These are phyloP conservation scores for Sphagnum contortum DNA, from an alignment of 225 moss, liverwort and hornwort genomes.

Conservation along the genomic window DNA sequence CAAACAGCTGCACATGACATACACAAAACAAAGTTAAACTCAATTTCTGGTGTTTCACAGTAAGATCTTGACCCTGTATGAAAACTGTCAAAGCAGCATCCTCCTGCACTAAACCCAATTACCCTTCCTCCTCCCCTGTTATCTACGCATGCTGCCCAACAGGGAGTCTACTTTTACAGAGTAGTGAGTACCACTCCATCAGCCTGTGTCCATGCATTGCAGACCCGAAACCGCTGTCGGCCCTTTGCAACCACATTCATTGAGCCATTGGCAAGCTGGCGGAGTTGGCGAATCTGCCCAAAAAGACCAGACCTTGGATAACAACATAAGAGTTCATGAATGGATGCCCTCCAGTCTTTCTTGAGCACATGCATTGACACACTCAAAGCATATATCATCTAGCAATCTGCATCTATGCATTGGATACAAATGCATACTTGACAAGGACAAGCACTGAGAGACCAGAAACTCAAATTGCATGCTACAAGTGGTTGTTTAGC, in stretches of 20 bases:
- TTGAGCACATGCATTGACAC: too few species aligned
- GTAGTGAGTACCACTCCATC: slow-evolving; percentile 63
- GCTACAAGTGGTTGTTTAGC: too few species aligned
- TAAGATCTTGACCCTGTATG: too few species aligned
- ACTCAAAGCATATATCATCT: too few species aligned
- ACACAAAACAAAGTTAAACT: too few species aligned
- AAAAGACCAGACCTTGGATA: neutral
- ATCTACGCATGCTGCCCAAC: neutral
- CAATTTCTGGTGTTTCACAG: too few species aligned
- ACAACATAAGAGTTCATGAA: too few species aligned
- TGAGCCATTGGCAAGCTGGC: slow-evolving; percentile 83
- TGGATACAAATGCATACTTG: too few species aligned
- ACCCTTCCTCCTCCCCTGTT: neutral
- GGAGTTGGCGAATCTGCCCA: slow-evolving; percentile 73
- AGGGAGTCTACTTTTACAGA: neutral
- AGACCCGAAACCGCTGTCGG: slow-evolving; percentile 79
- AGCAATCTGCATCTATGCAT: too few species aligned
- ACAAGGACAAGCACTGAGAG: neutral
- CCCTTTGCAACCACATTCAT: slow-evolving; percentile 92
- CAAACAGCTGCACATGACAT: slow-evolving; percentile 52
- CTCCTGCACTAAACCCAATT: neutral
- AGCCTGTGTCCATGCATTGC: slow-evolving; percentile 86
- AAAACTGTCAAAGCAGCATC: too few species aligned
- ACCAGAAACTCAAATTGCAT: neutral
- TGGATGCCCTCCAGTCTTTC: too few species aligned